phyloP scores from a whole-genome alignment of 495 filamentous ascomycete genomes.

The Aspergillus steynii region DNA sequence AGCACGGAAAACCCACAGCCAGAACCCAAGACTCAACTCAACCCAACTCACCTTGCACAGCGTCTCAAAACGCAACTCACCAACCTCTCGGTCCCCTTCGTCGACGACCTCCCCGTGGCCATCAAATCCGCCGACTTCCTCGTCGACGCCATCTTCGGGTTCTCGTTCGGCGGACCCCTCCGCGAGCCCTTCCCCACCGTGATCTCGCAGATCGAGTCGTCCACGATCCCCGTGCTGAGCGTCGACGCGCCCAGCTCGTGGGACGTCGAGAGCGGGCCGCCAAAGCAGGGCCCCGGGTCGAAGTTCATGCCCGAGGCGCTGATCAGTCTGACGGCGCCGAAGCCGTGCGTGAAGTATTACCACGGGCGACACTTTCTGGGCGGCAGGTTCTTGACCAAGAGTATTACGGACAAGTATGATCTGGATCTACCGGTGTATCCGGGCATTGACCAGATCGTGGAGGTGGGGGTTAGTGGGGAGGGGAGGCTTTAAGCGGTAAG shows the following conservation, averaged over 20 bases:
- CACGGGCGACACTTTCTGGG: slow-evolving; percentile 86
- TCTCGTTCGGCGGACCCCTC: slow-evolving; percentile 90
- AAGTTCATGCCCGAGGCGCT: slow-evolving; percentile 76
- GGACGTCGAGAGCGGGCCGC: slow-evolving; percentile 87
- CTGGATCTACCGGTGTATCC: slow-evolving; percentile 80
- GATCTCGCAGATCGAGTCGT: slow-evolving; percentile 71
- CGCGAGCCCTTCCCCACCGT: slow-evolving; percentile 85
- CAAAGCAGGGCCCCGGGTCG: slow-evolving; percentile 71
- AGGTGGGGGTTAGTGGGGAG: slow-evolving; percentile 60
- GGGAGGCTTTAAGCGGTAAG: slow-evolving; percentile 50
- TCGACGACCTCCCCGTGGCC: slow-evolving; percentile 71
- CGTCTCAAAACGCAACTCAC: slow-evolving; percentile 81
- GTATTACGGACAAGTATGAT: slow-evolving; percentile 84
- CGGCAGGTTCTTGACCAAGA: slow-evolving; percentile 78
- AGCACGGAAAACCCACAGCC: too few species aligned
- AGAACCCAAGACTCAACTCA: not conserved
- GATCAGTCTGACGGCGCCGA: slow-evolving; percentile 91
- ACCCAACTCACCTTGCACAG: slow-evolving; percentile 30
- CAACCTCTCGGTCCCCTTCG: slow-evolving; percentile 81
- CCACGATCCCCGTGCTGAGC: slow-evolving; percentile 74
- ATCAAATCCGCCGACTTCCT: slow-evolving; percentile 72
- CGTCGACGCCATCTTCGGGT: slow-evolving; percentile 94
- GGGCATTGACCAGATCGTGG: slow-evolving; percentile 86
- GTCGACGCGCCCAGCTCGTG: slow-evolving; percentile 93
- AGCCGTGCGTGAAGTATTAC: slow-evolving; percentile 85